Percentiles rank a stretch among this genome's conserved stretches.
Conservation (phyloP, 768 basidiomycete species). For the Harrya chromipes region DNA sequence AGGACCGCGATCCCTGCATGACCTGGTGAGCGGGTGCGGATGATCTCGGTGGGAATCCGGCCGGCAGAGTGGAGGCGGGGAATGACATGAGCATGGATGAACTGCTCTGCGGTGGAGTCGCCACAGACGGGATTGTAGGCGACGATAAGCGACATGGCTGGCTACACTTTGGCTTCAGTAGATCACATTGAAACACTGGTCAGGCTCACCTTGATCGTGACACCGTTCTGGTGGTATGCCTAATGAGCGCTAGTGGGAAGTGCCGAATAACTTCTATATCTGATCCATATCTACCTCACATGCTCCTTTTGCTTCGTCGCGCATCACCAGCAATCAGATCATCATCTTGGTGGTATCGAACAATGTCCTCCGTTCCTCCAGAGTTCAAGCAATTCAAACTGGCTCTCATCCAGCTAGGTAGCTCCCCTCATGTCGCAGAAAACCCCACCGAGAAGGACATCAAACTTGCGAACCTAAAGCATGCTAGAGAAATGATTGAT, state of each 20-base stretch:
- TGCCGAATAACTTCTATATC: background rate
- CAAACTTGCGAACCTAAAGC: constrained; percentile 75
- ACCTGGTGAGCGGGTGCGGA: constrained; percentile 48
- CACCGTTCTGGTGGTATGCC: too few relatives aligned
- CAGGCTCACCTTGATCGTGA: constrained; percentile 9
- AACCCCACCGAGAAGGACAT: constrained; percentile 29
- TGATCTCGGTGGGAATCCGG: constrained; percentile 32
- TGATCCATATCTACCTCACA: constrained; percentile 1
- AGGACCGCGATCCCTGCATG: constrained; percentile 53
- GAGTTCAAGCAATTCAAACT: constrained; percentile 73
- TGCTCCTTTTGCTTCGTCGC: constrained; percentile 17
- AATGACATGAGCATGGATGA: constrained; percentile 60
- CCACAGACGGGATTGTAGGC: constrained; percentile 81
- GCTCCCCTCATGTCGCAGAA: constrained; percentile 43
- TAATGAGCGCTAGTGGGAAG: too few relatives aligned
- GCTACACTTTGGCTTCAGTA: constrained; percentile 1
- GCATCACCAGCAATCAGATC: background rate
- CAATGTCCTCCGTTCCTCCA: constrained; percentile 32
- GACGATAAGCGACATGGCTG: constrained; percentile 49
- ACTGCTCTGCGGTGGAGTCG: constrained; percentile 47
- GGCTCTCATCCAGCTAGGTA: constrained; percentile 89
- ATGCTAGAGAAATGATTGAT: constrained; percentile 79
- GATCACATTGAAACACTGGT: background rate
- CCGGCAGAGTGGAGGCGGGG: constrained; percentile 52
- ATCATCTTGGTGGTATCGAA: constrained; percentile 3